Conservation (phyloP, 2,329 filamentous ascomycete species). For the Fusarium devonianum region DNA sequence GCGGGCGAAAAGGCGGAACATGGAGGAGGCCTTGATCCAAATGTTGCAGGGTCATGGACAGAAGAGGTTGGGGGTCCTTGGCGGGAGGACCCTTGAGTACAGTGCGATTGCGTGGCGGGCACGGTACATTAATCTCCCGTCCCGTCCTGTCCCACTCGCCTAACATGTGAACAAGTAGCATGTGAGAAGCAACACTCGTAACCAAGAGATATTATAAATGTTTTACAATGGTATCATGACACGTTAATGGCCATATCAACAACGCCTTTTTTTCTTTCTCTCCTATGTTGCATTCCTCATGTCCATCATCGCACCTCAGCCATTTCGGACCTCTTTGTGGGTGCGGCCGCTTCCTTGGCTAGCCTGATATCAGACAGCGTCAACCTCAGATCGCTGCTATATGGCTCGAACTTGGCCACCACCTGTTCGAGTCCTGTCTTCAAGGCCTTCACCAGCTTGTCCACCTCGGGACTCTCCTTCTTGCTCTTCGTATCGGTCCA, state of each 20-base stretch:
- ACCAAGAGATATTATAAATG: neutral
- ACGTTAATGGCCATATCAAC: slow-evolving; percentile 35
- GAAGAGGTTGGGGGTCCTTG: slow-evolving; percentile 27
- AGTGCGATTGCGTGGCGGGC: neutral
- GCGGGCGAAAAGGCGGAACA: slow-evolving; percentile 22
- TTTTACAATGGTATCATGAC: slow-evolving; percentile 42
- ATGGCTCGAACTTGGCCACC: slow-evolving; percentile 75
- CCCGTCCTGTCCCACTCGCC: slow-evolving; percentile 9
- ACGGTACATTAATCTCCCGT: neutral
- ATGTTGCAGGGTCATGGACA: slow-evolving; percentile 8
- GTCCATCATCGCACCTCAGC: slow-evolving; percentile 42
- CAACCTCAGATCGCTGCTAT: slow-evolving; percentile 74
- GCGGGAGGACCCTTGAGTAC: slow-evolving; percentile 11
- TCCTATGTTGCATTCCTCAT: neutral
- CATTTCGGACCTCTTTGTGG: slow-evolving; percentile 42
- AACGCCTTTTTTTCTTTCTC: neutral
- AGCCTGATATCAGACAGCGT: slow-evolving; percentile 74
- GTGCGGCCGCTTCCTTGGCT: slow-evolving; percentile 70
- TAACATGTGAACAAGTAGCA: slow-evolving; percentile 1
- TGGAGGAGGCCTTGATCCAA: slow-evolving; percentile 25
- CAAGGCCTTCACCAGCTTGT: slow-evolving; percentile 70
- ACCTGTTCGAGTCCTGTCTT: slow-evolving; percentile 71
- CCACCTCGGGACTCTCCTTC: slow-evolving; percentile 70
- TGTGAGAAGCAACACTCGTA: too few species aligned
- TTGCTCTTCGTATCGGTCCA: slow-evolving; percentile 78